Evolutionary conservation across 1,284 basidiomycete species (phyloP), one percentile per base, ranked within the genome.

Genomic region (Ganoderma multipileum): DNA sequence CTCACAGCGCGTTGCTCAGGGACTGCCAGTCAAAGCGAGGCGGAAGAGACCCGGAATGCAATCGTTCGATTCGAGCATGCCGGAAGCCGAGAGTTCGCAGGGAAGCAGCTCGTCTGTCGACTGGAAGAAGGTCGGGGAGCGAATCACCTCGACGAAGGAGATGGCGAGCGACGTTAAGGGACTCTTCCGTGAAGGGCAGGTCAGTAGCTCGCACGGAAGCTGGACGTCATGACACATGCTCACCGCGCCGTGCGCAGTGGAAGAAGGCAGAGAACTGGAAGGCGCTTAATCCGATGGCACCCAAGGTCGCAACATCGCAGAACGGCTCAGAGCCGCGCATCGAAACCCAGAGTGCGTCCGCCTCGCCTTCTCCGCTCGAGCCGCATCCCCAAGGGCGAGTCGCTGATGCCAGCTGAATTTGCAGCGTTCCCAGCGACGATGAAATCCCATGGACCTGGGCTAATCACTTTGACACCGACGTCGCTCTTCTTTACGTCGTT

Each of bases 361-460:
- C 42, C 26, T 36, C 3, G 26, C 50, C 68, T 58, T 44, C 28
- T 26, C 11, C 12, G n/a, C 18, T 58, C 61, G 41, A 1, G 28
- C 59, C 42, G 72, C 63, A 18, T 3, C 14, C 26, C 60, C 36
- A 55, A 33, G 33, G 33, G 26, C 11, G 57, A 23, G 61, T 63
- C 69, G 55, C 39, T 68, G 28, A 66, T 64, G 67, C 28, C 63
- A 67, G 33, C 54, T 38, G 23, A 44, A 55, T 36, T n/a, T 50
- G 30, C 71, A 91, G 90, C 87, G 2, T 91, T 86, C 79, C 84
- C 88, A 58, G 89, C 88, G 47, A 88, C 91, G 68, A 83, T 87
- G 68, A 79, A 80, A 60, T 20, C 58, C 23, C 58, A 28, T 60
- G 58, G 80, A 6, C 87, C 89, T 2, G 90, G 90, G 2, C 75